Base-by-base conservation (phyloP, 306 rosid genomes). In the Canavalia gladiata region DNA sequence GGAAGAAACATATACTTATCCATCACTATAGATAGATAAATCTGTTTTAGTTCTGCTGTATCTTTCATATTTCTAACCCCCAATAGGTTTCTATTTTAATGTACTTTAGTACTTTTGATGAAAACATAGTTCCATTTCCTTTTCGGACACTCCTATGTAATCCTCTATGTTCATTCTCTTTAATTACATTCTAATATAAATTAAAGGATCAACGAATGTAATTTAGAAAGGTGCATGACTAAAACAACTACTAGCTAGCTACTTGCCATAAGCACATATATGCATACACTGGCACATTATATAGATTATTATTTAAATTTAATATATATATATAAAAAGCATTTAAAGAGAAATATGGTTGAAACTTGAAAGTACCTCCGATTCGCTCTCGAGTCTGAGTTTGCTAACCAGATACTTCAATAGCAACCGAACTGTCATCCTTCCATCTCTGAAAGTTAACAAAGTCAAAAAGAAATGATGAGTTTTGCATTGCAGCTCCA, bases 401-500 rank as follows among this genome's bases (percentile, higher is more conserved):
- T 95, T 93, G 64, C 86, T 87, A 82, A 86, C 97, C 90, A 95
- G 86, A 87, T 93, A 96, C 89, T 96, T 96, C 69, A 89, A 84
- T 46, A 96, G 85, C 89, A 92, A 90, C 81, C 98, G 90, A 83
- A 96, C 93, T 66, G 97, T 92, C 97, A 92, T 96, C 81, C 86
- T 92, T 89, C 96, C 97, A 77, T 96, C 99, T 84, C 98, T 94
- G 86, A 37, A 35, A 47, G 66, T 75, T 81, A 39, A 25, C n/a
- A 50, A 75, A 82, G 78, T 72, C 57, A 76, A 76, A 43, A 76
- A 51, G 30, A 45, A 70, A 77, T 64, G 77, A 68, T 70, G 74
- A 68, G 74, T 37, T 41, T 54, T 18, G 25, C 25, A 18, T 37
- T 58, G 58, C 75, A 46, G 75, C 75, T 69, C 39, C 73, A 68